A percentile compares a stretch with the other conserved stretches of the same genome.
phyloP scores from a whole-genome alignment of 768 basidiomycete species.

The Hypholoma fasciculare region DNA sequence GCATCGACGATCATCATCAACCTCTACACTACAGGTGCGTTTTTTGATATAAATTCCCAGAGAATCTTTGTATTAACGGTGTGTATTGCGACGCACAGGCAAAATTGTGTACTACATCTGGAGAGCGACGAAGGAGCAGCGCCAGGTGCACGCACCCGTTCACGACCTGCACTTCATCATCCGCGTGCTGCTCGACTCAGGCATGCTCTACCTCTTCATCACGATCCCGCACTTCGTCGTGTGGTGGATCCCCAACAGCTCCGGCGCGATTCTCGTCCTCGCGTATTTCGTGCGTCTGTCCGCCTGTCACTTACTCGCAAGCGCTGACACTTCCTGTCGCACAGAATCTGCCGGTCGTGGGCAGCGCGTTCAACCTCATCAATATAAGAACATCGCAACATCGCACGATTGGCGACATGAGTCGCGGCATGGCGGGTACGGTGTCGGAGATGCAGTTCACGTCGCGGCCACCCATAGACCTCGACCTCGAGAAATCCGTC shows the following conservation, averaged over 20 bases:
- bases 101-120: not conserved
- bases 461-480: not conserved
- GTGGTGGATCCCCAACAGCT: conserved; percentile 1
- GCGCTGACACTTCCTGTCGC: not conserved
- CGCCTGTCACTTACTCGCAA: too few relatives aligned
- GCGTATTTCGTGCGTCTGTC: not conserved
- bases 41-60: not conserved
- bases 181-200: not conserved
- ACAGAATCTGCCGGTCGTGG: conserved; percentile 2
- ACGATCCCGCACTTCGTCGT: conserved; percentile 4
- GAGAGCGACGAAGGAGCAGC: not conserved
- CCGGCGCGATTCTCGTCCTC: conserved; percentile 1
- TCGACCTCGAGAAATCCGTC: not conserved
- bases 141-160: not conserved
- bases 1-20: not conserved
- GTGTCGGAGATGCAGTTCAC: not conserved
- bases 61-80: not conserved
- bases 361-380: conserved; percentile 7
- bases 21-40: not conserved
- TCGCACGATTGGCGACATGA: not conserved
- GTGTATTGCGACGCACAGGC: not conserved
- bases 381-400: conserved; percentile 1
- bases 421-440: not conserved
- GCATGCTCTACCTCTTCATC: conserved; percentile 1
- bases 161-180: not conserved